Evolutionary conservation across 805 yeast genomes (phyloP), one percentile per base, ranked within the genome.

Genomic region (Metschnikowia arizonensis): DNA sequence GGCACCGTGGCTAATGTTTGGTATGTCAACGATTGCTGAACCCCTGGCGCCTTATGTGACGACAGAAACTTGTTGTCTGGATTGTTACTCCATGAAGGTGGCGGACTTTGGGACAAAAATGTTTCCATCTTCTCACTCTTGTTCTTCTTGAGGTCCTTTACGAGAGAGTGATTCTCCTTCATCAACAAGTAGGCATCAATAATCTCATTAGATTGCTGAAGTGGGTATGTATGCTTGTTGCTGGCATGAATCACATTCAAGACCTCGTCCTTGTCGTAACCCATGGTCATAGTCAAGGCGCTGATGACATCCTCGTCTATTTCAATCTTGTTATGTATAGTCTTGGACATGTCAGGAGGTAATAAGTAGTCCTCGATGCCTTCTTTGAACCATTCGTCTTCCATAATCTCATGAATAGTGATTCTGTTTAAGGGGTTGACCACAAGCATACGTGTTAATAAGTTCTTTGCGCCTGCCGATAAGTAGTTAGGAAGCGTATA

Each of bases 361-460:
- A 83, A 68, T 50, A 90, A 74, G 60, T 88, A 88, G 26, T 83
- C 88, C 25, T 91, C 87, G 52, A 91, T 78, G 44, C 79, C 88
- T 9, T 79, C 79, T 54, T 80, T 82, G 67, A 90, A 90, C 98
- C 98, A 90, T 52, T 86, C 90, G 62, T 91, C 97, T 59, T 88
- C 85, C 83, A 89, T 82, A 37, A 91, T 88, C 62, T 88, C 96
- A 59, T 82, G 88, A 38, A 91, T 88, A 10, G 97, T 89, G 50
- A 91, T 90, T 69, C 98, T 81, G 62, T 89, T 88, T 61, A 90
- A 73, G 29, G 98, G 97, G 61, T 90, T 89, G 24, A 91, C 98
- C 50, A 90, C 96, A 47, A 90, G 76, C 97, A 91, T 91, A 61
- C 84, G 80, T 31, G 90, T 85, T 49, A 90, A 77, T 55, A 90